Evolutionary conservation across 1,284 basidiomycete genomes (phyloP).

Genomic region (Earliella scabrosa): DNA sequence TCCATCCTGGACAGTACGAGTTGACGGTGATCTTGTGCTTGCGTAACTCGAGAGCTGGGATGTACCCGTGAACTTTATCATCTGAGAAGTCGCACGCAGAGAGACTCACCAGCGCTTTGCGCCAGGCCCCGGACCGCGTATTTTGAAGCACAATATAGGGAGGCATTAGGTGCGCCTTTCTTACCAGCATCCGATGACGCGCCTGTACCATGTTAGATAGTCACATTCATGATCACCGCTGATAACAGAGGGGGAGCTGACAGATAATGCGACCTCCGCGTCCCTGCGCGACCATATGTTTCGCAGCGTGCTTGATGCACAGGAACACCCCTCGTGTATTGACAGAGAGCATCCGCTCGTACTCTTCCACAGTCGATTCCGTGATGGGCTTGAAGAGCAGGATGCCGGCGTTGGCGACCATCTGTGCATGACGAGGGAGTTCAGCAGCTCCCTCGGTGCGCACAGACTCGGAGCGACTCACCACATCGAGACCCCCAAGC

Average conservation of each 20-base stretch:
- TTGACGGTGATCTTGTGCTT: conserved; percentile 33
- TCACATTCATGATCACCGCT: too few relatives aligned
- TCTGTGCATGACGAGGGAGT: too few relatives aligned
- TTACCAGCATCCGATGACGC: too few relatives aligned
- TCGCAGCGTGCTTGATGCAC: conserved; percentile 36
- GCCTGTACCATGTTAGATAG: too few relatives aligned
- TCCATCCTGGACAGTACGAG: conserved; percentile 31
- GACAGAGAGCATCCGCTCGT: conserved; percentile 29
- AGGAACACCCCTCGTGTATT: conserved; percentile 36
- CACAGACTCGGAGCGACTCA: too few relatives aligned
- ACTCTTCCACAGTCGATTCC: conserved; percentile 22
- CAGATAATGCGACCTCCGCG: conserved; percentile 37
- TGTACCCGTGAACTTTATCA: not conserved
- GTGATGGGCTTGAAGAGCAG: conserved; percentile 12
- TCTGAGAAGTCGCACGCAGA: too few relatives aligned
- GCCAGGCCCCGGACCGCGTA: conserved; percentile 40
- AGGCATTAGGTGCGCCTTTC: too few relatives aligned
- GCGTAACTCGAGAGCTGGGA: conserved; percentile 24
- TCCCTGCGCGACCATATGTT: conserved; percentile 32
- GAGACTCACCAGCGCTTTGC: conserved; percentile 33
- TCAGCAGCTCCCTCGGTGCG: too few relatives aligned
- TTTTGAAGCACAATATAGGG: conserved; percentile 32
- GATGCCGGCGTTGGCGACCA: conserved; percentile 36
- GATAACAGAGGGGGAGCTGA: conserved; percentile 13
- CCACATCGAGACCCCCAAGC: conserved; percentile 34